phyloP scores from a whole-genome alignment of 2,329 filamentous ascomycete genomes.

The Zymoseptoria crescenta region DNA sequence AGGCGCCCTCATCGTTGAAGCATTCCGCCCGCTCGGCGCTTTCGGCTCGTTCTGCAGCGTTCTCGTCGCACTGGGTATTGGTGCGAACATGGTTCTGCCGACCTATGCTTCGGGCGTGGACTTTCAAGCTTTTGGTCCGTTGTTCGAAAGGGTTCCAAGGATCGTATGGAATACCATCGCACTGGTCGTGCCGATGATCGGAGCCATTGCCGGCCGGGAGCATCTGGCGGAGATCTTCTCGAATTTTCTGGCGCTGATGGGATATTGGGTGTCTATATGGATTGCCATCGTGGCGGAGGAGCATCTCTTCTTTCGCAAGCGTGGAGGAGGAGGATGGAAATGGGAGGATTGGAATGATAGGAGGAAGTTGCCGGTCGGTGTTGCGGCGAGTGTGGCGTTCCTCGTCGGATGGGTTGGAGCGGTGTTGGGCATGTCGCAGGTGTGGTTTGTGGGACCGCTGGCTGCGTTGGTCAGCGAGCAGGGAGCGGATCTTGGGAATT shows the following conservation, averaged over 20 bases:
- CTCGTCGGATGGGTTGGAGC: conserved; percentile 58
- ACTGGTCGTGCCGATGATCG: conserved; percentile 56
- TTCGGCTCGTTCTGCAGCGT: conserved; percentile 63
- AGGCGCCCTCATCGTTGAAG: conserved; percentile 58
- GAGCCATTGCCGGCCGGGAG: conserved; percentile 54
- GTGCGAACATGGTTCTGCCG: conserved; percentile 58
- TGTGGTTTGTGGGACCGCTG: conserved; percentile 60
- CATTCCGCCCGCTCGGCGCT: conserved; percentile 49
- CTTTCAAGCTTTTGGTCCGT: conserved; percentile 57
- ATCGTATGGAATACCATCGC: conserved; percentile 57
- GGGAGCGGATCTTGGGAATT: conserved; percentile 54
- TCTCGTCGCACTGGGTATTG: conserved; percentile 54
- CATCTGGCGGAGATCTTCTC: conserved; percentile 58
- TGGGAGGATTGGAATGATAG: conserved; percentile 56
- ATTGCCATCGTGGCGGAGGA: conserved; percentile 56
- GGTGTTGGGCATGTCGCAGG: conserved; percentile 61
- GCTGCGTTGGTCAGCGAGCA: conserved; percentile 50
- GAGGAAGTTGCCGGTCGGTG: conserved; percentile 52
- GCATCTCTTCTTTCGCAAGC: conserved; percentile 52
- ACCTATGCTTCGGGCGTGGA: conserved; percentile 60
- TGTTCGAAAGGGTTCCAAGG: conserved; percentile 51
- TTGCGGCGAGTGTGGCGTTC: conserved; percentile 55
- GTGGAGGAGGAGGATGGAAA: conserved; percentile 43
- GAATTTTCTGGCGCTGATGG: conserved; percentile 63
- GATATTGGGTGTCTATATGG: conserved; percentile 62